A percentile compares a stretch with the other conserved stretches of the same genome.
Evolutionary conservation across 495 filamentous ascomycete species (phyloP).

Genomic region (Immersiella caudata): DNA sequence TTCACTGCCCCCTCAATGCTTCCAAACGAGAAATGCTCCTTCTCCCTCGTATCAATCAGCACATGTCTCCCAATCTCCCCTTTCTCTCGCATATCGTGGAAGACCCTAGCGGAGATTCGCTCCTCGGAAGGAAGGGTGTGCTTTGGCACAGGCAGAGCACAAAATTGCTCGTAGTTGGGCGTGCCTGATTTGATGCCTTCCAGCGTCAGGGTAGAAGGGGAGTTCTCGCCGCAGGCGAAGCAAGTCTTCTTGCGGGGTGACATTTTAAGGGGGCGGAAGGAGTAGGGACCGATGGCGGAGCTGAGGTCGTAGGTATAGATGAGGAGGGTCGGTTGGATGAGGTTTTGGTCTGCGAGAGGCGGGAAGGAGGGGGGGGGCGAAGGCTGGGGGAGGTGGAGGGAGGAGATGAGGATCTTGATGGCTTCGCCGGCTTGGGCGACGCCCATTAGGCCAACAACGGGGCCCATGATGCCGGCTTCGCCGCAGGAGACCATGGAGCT

Average conservation of each 20-base stretch:
- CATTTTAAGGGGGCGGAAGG: slow-evolving; percentile 75
- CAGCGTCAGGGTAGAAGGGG: slow-evolving; percentile 57
- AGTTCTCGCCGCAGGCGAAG: slow-evolving; percentile 68
- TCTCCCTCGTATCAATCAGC: slow-evolving; percentile 81
- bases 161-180: slow-evolving; percentile 80
- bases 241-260: slow-evolving; percentile 67
- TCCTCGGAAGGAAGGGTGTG: slow-evolving; percentile 55
- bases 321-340: slow-evolving; percentile 56
- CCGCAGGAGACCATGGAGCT: slow-evolving; percentile 79
- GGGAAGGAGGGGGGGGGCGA: slow-evolving; percentile 7
- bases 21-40: slow-evolving; percentile 82
- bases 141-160: slow-evolving; percentile 47
- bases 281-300: slow-evolving; percentile 47
- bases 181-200: slow-evolving; percentile 64
- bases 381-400: slow-evolving; percentile 28
- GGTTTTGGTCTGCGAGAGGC: slow-evolving; percentile 17
- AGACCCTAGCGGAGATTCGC: slow-evolving; percentile 63
- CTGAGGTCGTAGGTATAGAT: slow-evolving; percentile 68
- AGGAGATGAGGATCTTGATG: slow-evolving; percentile 72
- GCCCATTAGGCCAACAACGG: slow-evolving; percentile 94
- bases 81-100: slow-evolving; percentile 36
- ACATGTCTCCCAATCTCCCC: slow-evolving; percentile 46
- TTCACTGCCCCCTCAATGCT: slow-evolving; percentile 74
- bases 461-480: slow-evolving; percentile 88
- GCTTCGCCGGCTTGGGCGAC: slow-evolving; percentile 87